These are phyloP conservation scores for Priceomyces fermenticarens DNA, from an alignment of 805 yeast genomes.

Conservation along the genomic window DNA sequence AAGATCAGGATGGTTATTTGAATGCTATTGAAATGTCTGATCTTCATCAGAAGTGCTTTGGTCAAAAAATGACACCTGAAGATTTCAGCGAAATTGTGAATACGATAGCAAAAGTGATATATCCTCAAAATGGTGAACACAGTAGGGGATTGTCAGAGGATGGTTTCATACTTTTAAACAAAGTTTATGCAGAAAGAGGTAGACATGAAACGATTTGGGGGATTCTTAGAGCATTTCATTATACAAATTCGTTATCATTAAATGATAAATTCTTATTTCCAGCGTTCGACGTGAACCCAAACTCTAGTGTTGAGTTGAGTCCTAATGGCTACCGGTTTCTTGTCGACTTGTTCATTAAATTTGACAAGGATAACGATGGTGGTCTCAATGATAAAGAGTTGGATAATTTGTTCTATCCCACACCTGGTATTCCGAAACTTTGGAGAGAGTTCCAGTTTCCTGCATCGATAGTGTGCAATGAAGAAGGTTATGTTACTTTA, in stretches of 20 bases:
- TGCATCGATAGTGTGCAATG: slow-evolving; percentile 81
- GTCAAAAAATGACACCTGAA: slow-evolving; percentile 36
- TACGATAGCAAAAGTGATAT: slow-evolving; percentile 29
- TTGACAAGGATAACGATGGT: slow-evolving; percentile 96
- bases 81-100: slow-evolving; percentile 37
- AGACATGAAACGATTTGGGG: slow-evolving; percentile 98
- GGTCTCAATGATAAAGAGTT: slow-evolving; percentile 80
- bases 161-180: slow-evolving; percentile 77
- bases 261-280: slow-evolving; percentile 81
- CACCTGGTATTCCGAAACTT: slow-evolving; percentile 86
- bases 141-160: slow-evolving; percentile 59
- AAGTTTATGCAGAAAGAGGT: slow-evolving; percentile 83
- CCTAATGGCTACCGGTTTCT: slow-evolving; percentile 90
- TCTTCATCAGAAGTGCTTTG: slow-evolving; percentile 75
- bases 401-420: slow-evolving; percentile 68
- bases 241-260: slow-evolving; percentile 86
- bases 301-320: slow-evolving; percentile 83
- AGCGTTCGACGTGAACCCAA: slow-evolving; percentile 64
- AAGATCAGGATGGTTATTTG: slow-evolving; percentile 84
- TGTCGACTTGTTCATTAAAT: slow-evolving; percentile 83
- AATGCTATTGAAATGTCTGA: slow-evolving; percentile 66
- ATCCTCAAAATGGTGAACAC: slow-evolving; percentile 20
- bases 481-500: slow-evolving; percentile 81
- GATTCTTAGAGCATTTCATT: slow-evolving; percentile 79
- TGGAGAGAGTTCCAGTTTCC: slow-evolving; percentile 92